These are phyloP conservation scores for Emydomyces testavorans DNA, from an alignment of 2,329 filamentous ascomycete species.

Conservation along the genomic window DNA sequence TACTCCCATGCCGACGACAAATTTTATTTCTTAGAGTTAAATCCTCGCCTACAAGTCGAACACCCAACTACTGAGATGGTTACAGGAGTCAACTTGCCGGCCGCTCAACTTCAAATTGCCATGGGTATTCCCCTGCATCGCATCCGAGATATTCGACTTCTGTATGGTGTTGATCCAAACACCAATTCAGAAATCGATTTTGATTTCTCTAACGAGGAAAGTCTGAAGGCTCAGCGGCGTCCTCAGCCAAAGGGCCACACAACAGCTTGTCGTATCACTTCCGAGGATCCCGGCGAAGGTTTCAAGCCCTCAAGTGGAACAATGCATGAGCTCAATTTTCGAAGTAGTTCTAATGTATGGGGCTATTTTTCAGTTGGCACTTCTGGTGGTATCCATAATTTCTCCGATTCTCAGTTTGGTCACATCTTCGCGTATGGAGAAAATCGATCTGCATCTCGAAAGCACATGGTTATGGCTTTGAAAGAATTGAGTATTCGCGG, in stretches of 20 bases:
- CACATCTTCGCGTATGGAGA: conserved; percentile 99
- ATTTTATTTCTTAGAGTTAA: conserved; percentile 98
- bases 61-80: conserved; percentile 99
- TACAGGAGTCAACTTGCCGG: conserved; percentile 89
- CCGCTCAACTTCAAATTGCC: conserved; percentile 93
- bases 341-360: conserved; percentile 97
- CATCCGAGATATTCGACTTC: conserved; percentile 86
- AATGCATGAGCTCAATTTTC: conserved; percentile 98
- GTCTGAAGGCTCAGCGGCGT: conserved; percentile 71
- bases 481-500: conserved; percentile 99
- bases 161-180: conserved; percentile 92
- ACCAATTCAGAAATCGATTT: conserved; percentile 84
- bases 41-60: conserved; percentile 98
- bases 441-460: conserved; percentile 87
- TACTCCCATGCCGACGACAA: conserved; percentile 97
- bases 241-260: conserved; percentile 93
- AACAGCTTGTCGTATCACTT: conserved; percentile 97
- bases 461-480: conserved; percentile 97
- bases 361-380: conserved; percentile 99
- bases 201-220: conserved; percentile 80
- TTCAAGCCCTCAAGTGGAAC: conserved; percentile 99
- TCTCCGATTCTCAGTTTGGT: conserved; percentile 97
- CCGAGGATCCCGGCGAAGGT: conserved; percentile 94
- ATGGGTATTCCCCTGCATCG: conserved; percentile 96
- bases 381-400: conserved; percentile 94